Conservation (phyloP, 139 green algal genomes). For the Yamagishiella unicocca region DNA sequence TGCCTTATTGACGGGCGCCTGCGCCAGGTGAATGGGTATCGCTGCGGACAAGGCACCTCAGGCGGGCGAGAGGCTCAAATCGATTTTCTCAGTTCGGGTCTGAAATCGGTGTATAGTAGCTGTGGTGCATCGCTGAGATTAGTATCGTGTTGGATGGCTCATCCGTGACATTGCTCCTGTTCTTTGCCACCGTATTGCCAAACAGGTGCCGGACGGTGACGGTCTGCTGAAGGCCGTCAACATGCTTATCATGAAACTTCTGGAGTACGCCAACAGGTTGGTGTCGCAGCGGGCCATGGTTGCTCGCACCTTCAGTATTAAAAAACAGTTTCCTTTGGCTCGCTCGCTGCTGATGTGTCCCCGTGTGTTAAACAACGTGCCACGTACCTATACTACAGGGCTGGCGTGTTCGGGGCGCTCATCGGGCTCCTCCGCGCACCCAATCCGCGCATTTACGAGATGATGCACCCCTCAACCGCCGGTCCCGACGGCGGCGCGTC, state of each 20-base stretch:
- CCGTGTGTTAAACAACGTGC: too few relatives aligned
- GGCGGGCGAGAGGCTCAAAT: too few relatives aligned
- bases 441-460: conserved; percentile 33
- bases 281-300: not conserved
- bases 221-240: conserved; percentile 87
- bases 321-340: too few relatives aligned
- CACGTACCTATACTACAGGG: too few relatives aligned
- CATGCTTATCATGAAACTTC: conserved; percentile 94
- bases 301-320: not conserved
- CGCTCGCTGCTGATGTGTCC: too few relatives aligned
- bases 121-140: too few relatives aligned
- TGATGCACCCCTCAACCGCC: not conserved
- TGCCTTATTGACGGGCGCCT: conserved; percentile 50
- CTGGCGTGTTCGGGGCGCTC: conserved; percentile 82
- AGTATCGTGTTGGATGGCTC: too few relatives aligned
- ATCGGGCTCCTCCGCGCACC: conserved; percentile 79
- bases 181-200: too few relatives aligned
- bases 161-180: too few relatives aligned
- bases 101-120: too few relatives aligned
- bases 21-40: conserved; percentile 34
- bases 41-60: too few relatives aligned
- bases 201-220: conserved; percentile 56
- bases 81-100: too few relatives aligned
- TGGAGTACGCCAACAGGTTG: conserved; percentile 85
- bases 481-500: not conserved